phyloP scores from a whole-genome alignment of 257 asterid species.

The Leptodermis oblonga region DNA sequence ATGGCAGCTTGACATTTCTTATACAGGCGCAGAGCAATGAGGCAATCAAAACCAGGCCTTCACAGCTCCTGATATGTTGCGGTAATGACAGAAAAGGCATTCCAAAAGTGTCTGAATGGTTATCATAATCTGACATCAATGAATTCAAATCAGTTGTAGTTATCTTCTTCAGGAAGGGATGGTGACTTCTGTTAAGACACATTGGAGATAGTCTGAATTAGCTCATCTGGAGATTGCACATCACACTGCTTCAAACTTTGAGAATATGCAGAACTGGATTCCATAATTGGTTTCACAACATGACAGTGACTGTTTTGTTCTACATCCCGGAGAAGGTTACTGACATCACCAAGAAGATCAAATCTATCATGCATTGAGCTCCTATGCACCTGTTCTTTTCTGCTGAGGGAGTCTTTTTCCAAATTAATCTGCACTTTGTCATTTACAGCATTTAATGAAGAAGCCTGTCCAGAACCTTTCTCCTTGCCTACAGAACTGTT shows the following conservation, averaged over 20 bases:
- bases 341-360: conserved; percentile 73
- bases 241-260: conserved; percentile 43
- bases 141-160: conserved; percentile 64
- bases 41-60: conserved; percentile 98
- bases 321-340: conserved; percentile 65
- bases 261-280: conserved; percentile 38
- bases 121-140: conserved; percentile 58
- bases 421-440: conserved; percentile 21
- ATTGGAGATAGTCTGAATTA: conserved; percentile 65
- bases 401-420: conserved; percentile 28
- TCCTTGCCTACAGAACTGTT: conserved; percentile 40
- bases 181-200: conserved; percentile 70
- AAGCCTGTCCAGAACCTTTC: conserved; percentile 28
- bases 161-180: conserved; percentile 77
- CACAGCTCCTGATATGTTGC: conserved; percentile 80
- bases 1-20: conserved; percentile 92
- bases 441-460: conserved; percentile 30
- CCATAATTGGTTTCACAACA: conserved; percentile 38
- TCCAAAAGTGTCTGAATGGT: conserved; percentile 94
- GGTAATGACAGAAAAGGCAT: conserved; percentile 89
- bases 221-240: conserved; percentile 71
- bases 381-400: conserved; percentile 43
- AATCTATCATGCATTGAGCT: conserved; percentile 54
- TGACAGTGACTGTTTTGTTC: conserved; percentile 45
- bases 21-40: conserved; percentile 95